These are phyloP conservation scores for Tritrichomonas musculus DNA, from an alignment of 208 protist genomes.

Conservation along the genomic window DNA sequence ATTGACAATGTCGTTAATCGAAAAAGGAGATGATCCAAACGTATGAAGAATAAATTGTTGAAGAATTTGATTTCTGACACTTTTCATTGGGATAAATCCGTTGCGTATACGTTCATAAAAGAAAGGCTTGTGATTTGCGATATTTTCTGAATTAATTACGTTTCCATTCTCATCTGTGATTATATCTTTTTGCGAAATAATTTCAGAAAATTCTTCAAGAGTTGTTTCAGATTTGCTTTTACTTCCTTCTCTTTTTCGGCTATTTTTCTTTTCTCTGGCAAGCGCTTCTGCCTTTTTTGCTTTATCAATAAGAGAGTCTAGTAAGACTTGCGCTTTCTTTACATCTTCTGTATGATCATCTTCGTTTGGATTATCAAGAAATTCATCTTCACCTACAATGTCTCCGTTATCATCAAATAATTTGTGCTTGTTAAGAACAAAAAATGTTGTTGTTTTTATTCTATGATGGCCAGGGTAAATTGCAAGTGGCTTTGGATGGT, in stretches of 20 bases:
- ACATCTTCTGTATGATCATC: not conserved
- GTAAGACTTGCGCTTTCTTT: not conserved
- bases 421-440: no score
- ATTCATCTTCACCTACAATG: not conserved
- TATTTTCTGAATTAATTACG: not conserved
- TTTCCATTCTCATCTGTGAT: no score
- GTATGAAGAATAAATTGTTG: not conserved
- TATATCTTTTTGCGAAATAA: no score
- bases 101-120: not conserved
- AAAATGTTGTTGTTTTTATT: not conserved
- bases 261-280: not conserved
- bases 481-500: not conserved
- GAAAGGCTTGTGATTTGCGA: no score
- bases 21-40: not conserved
- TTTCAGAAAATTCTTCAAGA: no score
- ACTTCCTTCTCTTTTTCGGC: no score
- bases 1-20: not conserved
- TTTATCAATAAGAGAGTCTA: no score
- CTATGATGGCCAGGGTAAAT: slow-evolving; percentile 18
- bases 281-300: not conserved
- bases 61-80: not conserved
- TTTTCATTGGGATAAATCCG: not conserved
- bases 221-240: no score
- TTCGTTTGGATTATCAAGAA: not conserved
- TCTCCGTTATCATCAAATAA: not conserved